Base-by-base conservation (phyloP, 495 filamentous ascomycete species). In the Daldinia bambusicola region DNA sequence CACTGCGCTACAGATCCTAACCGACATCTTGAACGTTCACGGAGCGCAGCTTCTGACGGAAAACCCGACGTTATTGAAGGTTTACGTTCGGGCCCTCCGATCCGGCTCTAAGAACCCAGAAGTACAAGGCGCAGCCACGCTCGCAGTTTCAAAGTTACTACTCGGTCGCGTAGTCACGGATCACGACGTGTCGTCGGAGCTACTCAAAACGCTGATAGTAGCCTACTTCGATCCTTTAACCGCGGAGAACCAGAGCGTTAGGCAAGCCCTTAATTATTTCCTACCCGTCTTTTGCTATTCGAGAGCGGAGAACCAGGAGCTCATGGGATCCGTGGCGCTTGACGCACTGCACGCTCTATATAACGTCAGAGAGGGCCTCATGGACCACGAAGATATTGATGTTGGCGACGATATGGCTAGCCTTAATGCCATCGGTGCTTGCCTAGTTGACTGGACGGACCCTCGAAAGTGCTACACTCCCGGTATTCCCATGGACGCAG, bases 401-500 rank as follows among this genome's bases (percentile, higher is more conserved):
- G 89, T 93, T 31, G 89, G 89, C 20, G 91, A 94, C 55, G 86
- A 93, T 72, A 97, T 95, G 86, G 90, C 95, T 1, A 86, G 89
- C 30, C 86, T 95, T 70, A 82, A 80, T 8, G 86, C 89, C 32
- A 91, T 97, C 36, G 87, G 89, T 31, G 90, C 89, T 2, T 93
- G 95, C 80, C 78, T 99, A 1, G 86, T 93, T 1, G 95, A 99
- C 76, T 99, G 95, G 95, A 98, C 95, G 4, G 95, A 99, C 79
- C 93, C 94, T 61, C 85, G 96, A 18, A 91, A 94, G 74, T 91
- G 94, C 60, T 90, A 95, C 57, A 87, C 89, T 1, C 85, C 92
- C 10, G 89, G 86, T 1, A 82, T 87, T 40, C 84, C 89, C 45
- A 81, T 83, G 37, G 87, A 88, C 9, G 88, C 84, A 30, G 79